Base-by-base conservation (phyloP, 495 filamentous ascomycete genomes). In the Patellaria atrata region DNA sequence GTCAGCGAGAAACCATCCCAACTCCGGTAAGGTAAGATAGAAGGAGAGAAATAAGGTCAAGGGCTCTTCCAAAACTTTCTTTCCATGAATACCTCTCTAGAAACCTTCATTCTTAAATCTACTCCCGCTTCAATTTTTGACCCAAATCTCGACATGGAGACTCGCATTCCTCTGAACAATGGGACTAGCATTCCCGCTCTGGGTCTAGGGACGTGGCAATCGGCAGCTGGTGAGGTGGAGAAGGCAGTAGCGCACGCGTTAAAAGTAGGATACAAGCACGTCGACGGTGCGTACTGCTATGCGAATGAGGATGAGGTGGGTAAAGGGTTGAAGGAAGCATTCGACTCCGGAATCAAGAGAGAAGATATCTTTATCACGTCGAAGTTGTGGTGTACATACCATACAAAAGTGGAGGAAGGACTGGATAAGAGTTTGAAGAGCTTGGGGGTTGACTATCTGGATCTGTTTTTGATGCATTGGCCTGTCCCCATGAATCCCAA, bases 311-410 rank as follows among this genome's bases (percentile, higher is more conserved):
- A 60, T 19, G 56, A 60, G 30, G 70, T 63, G 45, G 53, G 58
- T 46, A 54, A 64, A 42, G 70, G 64, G 14, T 60, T 75, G 33
- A 61, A 64, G 42, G 58, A 78, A 30, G 83, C 78, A 10, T 73
- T 91, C 45, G 68, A 56, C 5, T 50, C 62, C 1, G 78, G 78
- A 1, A 63, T 67, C 22, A 79, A 73, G 61, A 63, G 83, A 28
- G 71, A 81, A 54, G 77, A 87, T 35, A 56, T 89, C 27, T 92
- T 87, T 57, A 70, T 92, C 26, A 81, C 79, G 28, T 77, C 71
- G 17, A 92, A 92, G 59, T 58, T 89, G 20, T 89, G 82, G 82
- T 75, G 71, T 46, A 82, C 81, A 13, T 87, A 75, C 56, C 73
- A 76, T 52, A 66, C 63, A 7, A 64, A 75, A 1, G 72, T 75